Evolutionary conservation across 2,329 filamentous ascomycete genomes (phyloP).

Genomic region (Colletotrichum echinochloae): DNA sequence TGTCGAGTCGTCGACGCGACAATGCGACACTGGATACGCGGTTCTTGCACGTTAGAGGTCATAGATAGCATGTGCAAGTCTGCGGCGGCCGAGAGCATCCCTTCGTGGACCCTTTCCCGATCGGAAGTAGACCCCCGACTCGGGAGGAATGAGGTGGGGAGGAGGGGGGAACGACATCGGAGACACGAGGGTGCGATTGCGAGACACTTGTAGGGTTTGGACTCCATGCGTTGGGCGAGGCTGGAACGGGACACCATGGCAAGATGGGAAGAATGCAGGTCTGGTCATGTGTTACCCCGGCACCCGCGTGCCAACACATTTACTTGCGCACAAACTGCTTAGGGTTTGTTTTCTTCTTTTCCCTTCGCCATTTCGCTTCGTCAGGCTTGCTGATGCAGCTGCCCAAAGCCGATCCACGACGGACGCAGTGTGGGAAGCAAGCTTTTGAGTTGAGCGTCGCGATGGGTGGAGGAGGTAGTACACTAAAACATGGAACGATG

Average conservation of each 20-base stretch:
- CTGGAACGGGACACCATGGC: constrained; percentile 37
- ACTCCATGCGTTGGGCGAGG: constrained; percentile 39
- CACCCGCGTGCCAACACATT: constrained; percentile 1
- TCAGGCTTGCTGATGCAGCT: background rate
- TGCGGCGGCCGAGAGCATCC: background rate
- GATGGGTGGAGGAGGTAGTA: background rate
- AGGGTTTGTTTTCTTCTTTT: background rate
- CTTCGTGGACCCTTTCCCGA: constrained; percentile 3
- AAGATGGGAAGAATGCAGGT: constrained; percentile 6
- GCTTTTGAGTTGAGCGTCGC: constrained; percentile 6
- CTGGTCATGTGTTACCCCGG: background rate
- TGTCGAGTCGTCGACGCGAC: constrained; percentile 6
- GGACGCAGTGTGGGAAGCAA: constrained; percentile 6
- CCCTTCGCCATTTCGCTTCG: background rate
- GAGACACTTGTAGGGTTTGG: constrained; percentile 31
- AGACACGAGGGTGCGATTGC: constrained; percentile 27
- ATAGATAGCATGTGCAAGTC: background rate
- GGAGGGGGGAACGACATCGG: constrained; percentile 22
- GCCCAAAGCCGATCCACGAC: constrained; percentile 2
- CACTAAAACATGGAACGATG: background rate
- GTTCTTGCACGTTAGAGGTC: background rate
- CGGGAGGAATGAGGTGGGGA: background rate
- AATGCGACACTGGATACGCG: background rate
- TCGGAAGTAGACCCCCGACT: constrained; percentile 18
- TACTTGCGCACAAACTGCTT: constrained; percentile 9